Conservation (phyloP, 2,329 filamentous ascomycete species). For the Hyphodiscus sp. region DNA sequence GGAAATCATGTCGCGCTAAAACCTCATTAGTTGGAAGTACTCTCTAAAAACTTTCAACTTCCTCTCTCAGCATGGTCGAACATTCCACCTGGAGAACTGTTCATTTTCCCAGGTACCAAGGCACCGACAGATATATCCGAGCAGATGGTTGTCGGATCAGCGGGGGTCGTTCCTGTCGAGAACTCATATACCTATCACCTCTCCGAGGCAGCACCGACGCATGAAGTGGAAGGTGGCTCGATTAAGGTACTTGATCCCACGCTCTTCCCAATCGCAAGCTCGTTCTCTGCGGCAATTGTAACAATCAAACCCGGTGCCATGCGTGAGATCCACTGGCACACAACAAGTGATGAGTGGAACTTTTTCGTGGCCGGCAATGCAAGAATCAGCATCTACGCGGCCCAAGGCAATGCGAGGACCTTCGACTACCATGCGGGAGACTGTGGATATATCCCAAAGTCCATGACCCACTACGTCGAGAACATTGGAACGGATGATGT, state of each 20-base stretch:
- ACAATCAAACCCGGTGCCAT: conserved; percentile 52
- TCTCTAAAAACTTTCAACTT: conserved; percentile 48
- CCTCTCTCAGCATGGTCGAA: conserved; percentile 41
- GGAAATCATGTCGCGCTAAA: background rate
- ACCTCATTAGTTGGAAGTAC: conserved; percentile 35
- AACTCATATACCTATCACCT: conserved; percentile 44
- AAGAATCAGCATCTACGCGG: conserved; percentile 67
- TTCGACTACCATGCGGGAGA: conserved; percentile 73
- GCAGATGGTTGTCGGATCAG: conserved; percentile 42
- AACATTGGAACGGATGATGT: conserved; percentile 72
- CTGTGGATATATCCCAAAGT: conserved; percentile 68
- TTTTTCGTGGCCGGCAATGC: conserved; percentile 70
- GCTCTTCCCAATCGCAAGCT: conserved; percentile 69
- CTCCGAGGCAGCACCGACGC: conserved; percentile 59
- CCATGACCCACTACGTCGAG: conserved; percentile 78
- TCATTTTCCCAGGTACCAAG: conserved; percentile 45
- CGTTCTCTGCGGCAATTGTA: conserved; percentile 65
- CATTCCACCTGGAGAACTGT: conserved; percentile 36
- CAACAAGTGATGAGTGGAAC: conserved; percentile 72
- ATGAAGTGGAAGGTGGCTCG: conserved; percentile 63
- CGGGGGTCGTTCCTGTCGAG: conserved; percentile 35
- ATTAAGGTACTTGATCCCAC: conserved; percentile 71
- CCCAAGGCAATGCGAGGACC: conserved; percentile 61
- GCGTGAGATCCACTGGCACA: conserved; percentile 69
- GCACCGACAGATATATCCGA: conserved; percentile 39